Conservation (phyloP, 2,329 filamentous ascomycete species). For the Xylariaceae sp. region DNA sequence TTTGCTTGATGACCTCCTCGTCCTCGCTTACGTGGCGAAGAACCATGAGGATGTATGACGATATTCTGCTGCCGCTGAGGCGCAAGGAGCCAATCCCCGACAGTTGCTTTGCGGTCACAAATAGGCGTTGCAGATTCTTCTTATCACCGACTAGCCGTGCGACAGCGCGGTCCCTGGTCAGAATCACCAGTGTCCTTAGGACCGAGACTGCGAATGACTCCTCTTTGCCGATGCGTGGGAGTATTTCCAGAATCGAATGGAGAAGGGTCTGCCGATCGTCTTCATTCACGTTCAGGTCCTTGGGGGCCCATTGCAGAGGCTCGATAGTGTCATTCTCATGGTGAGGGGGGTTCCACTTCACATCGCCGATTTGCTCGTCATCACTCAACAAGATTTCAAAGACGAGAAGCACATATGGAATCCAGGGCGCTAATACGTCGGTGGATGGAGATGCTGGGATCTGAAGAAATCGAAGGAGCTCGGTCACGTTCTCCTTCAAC, state of each 20-base stretch:
- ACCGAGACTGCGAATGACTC: conserved; percentile 78
- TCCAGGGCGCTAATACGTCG: conserved; percentile 85
- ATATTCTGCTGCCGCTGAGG: conserved; percentile 52
- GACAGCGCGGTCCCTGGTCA: conserved; percentile 73
- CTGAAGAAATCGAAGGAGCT: conserved; percentile 74
- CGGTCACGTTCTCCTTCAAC: conserved; percentile 69
- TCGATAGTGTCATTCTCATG: conserved; percentile 44
- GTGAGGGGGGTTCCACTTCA: conserved; percentile 60
- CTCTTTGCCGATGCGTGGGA: conserved; percentile 84
- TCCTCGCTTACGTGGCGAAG: conserved; percentile 93
- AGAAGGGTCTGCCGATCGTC: conserved; percentile 69
- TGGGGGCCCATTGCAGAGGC: conserved; percentile 52
- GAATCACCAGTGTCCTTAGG: conserved; percentile 75
- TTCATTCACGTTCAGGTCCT: conserved; percentile 55
- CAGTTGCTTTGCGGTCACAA: conserved; percentile 93
- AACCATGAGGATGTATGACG: conserved; percentile 70
- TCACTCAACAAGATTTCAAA: conserved; percentile 86
- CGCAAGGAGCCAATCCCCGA: conserved; percentile 71
- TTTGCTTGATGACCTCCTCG: conserved; percentile 80
- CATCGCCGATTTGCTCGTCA: conserved; percentile 73
- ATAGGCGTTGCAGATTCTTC: conserved; percentile 81
- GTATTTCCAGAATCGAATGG: conserved; percentile 70
- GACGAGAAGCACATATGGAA: conserved; percentile 83
- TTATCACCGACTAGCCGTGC: conserved; percentile 77
- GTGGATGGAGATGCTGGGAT: conserved; percentile 58